Percentiles rank a stretch among this genome's conserved stretches.
phyloP scores from a whole-genome alignment of 768 basidiomycete species.

The Mycena venus region DNA sequence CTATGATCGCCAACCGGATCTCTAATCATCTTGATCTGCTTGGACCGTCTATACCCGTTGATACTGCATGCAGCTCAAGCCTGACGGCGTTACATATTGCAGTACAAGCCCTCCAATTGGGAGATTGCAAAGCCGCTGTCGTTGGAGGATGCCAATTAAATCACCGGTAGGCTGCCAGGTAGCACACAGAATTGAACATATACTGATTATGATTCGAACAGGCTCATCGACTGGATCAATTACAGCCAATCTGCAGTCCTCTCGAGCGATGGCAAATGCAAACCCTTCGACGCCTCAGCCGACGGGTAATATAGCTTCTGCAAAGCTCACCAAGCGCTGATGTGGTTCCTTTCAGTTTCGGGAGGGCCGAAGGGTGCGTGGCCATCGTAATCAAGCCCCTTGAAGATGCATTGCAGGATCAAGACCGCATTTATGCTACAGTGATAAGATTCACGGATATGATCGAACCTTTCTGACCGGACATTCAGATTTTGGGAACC shows the following conservation, averaged over 20 bases:
- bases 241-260: conserved; percentile 38
- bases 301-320: conserved; percentile 37
- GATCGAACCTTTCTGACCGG: neutral
- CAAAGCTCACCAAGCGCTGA: neutral
- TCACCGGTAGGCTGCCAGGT: conserved; percentile 38
- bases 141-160: conserved; percentile 50
- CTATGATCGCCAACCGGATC: conserved; percentile 44
- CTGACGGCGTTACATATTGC: conserved; percentile 54
- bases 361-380: conserved; percentile 53
- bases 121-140: conserved; percentile 54
- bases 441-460: conserved; percentile 40
- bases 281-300: conserved; percentile 48
- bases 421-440: conserved; percentile 56
- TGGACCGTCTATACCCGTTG: conserved; percentile 52
- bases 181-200: neutral
- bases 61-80: conserved; percentile 55
- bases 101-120: conserved; percentile 47
- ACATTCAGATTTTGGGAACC: conserved; percentile 53
- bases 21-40: conserved; percentile 42
- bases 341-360: conserved; percentile 45
- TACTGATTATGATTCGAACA: neutral
- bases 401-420: conserved; percentile 51
- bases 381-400: conserved; percentile 57
- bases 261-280: conserved; percentile 48
- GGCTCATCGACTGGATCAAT: conserved; percentile 41